These are phyloP conservation scores for Metschnikowia dekortorum DNA, from an alignment of 805 yeast genomes.

Conservation along the genomic window DNA sequence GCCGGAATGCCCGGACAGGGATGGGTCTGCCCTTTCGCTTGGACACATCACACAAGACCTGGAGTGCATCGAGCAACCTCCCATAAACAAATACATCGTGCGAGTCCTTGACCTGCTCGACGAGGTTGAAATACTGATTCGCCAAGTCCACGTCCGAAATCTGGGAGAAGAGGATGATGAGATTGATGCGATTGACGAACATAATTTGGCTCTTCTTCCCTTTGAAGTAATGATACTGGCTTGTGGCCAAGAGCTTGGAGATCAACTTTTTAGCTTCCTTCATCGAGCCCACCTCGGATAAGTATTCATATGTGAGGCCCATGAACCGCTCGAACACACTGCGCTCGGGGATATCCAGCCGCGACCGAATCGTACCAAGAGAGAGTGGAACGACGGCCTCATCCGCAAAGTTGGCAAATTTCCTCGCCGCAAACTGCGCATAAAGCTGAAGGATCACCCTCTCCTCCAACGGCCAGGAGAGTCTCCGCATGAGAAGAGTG, in stretches of 20 bases:
- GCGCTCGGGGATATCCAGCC: constrained; percentile 25
- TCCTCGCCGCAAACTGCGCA: constrained; percentile 25
- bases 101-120: constrained; percentile 20
- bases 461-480: constrained; percentile 34
- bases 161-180: constrained; percentile 31
- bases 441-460: constrained; percentile 28
- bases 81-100: constrained; percentile 23
- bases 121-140: constrained; percentile 24
- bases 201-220: constrained; percentile 25
- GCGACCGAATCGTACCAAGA: constrained; percentile 19
- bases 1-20: constrained; percentile 20
- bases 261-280: constrained; percentile 27
- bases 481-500: constrained; percentile 21
- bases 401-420: constrained; percentile 34
- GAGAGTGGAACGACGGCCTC: constrained; percentile 25
- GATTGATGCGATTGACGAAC: constrained; percentile 36
- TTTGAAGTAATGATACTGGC: constrained; percentile 29
- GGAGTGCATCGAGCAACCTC: constrained; percentile 20
- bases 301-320: constrained; percentile 30
- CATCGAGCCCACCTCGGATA: constrained; percentile 23
- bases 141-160: constrained; percentile 31
- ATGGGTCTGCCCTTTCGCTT: constrained; percentile 8
- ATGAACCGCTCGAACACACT: constrained; percentile 34
- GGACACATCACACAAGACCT: constrained; percentile 17
- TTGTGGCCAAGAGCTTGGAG: constrained; percentile 35